These are phyloP conservation scores for Penicillium aurantiogriseum DNA, from an alignment of 2,329 filamentous ascomycete species.

Conservation along the genomic window DNA sequence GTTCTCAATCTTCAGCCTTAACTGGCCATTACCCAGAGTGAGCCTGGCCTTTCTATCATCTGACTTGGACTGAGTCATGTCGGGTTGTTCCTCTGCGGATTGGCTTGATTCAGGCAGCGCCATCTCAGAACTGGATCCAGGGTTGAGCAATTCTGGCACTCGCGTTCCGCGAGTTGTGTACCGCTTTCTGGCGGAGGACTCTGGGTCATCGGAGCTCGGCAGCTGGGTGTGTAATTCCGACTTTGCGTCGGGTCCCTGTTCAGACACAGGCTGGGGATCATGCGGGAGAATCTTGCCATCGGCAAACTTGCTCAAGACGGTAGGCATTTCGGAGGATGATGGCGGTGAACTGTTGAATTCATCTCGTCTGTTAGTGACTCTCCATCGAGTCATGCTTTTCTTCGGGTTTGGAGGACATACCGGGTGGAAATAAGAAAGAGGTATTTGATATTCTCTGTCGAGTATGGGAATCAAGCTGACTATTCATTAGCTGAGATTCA, in stretches of 20 bases:
- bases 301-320: background rate
- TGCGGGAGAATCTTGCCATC: no score
- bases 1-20: background rate
- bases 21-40: background rate
- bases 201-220: background rate
- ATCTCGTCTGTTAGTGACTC: background rate
- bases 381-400: background rate
- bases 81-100: background rate
- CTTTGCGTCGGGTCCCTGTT: background rate
- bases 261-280: background rate
- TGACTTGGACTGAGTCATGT: background rate
- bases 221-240: background rate
- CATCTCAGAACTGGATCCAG: no score
- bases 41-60: background rate
- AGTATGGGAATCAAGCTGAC: background rate
- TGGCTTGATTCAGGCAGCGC: background rate
- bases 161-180: background rate
- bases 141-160: background rate
- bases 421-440: background rate
- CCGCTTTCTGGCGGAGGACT: no score
- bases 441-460: background rate
- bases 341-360: background rate
- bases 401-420: background rate
- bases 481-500: background rate
- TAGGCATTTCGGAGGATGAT: background rate